A percentile compares a stretch with the other conserved stretches of the same genome.
These are phyloP conservation scores for Pachyrhizus erosus DNA, from an alignment of 306 rosid species.

Conservation along the genomic window DNA sequence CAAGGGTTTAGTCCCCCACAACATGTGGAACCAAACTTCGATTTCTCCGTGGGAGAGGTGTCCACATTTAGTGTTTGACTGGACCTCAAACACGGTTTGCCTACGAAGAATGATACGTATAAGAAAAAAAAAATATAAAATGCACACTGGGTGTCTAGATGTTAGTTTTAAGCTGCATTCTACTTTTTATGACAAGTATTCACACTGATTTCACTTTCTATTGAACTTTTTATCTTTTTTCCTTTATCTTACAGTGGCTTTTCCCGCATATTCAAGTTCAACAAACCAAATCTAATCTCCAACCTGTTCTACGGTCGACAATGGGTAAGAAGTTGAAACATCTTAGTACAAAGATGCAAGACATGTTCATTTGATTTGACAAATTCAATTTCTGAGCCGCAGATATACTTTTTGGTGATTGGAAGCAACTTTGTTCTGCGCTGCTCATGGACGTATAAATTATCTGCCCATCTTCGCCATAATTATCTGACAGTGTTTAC, in stretches of 20 bases:
- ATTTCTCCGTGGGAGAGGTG: background rate
- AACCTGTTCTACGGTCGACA: constrained; percentile 69
- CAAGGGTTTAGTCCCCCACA: too few species aligned
- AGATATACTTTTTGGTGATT: constrained; percentile 88
- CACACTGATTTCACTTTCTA: background rate
- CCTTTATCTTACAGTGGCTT: constrained; percentile 68
- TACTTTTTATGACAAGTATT: constrained; percentile 26
- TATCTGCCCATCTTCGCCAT: constrained; percentile 96
- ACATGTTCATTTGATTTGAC: constrained; percentile 23
- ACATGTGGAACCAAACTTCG: background rate
- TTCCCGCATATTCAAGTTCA: constrained; percentile 91
- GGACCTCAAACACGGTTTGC: background rate
- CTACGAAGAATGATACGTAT: background rate
- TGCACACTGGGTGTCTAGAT: background rate
- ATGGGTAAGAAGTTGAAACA: constrained; percentile 63
- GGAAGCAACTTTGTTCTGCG: constrained; percentile 89
- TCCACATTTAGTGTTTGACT: background rate
- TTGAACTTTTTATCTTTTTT: background rate
- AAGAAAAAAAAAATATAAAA: background rate
- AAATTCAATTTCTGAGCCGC: constrained; percentile 43
- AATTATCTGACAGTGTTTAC: constrained; percentile 88
- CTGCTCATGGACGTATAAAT: constrained; percentile 93
- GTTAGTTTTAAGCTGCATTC: constrained; percentile 20
- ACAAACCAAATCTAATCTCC: constrained; percentile 62
- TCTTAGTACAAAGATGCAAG: background rate